Conservation (phyloP, 2,329 filamentous ascomycete species). For the Aureobasidium lini region DNA sequence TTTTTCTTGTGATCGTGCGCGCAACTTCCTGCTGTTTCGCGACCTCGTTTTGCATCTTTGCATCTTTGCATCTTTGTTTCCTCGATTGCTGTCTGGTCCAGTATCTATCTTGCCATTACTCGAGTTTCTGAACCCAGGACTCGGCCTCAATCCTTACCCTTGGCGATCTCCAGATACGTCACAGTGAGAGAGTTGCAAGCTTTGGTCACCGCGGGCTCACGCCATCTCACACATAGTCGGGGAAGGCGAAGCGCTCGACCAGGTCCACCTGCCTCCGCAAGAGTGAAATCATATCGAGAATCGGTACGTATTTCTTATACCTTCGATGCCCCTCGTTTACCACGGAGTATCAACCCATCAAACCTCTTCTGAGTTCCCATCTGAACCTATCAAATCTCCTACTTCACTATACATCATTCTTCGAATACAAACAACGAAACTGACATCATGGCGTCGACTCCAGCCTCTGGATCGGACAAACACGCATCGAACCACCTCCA, state of each 20-base stretch:
- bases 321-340: neutral
- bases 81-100: neutral
- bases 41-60: neutral
- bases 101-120: neutral
- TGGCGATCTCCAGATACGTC: neutral
- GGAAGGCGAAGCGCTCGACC: slow-evolving; percentile 9
- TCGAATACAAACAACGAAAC: neutral
- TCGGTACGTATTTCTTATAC: neutral
- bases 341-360: neutral
- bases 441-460: slow-evolving; percentile 3
- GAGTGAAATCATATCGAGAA: neutral
- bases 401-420: neutral
- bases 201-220: slow-evolving; percentile 10
- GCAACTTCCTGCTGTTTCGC: slow-evolving; percentile 1
- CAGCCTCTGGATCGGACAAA: neutral
- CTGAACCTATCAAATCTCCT: neutral
- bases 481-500: slow-evolving; percentile 3
- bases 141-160: neutral
- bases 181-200: neutral
- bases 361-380: neutral
- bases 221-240: neutral
- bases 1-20: neutral
- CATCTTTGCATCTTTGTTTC: neutral
- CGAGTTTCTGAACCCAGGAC: neutral
- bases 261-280: slow-evolving; percentile 3